Evolutionary conservation across 169 alveolate genomes (phyloP).

Genomic region (Cardiosporidium cionae): DNA sequence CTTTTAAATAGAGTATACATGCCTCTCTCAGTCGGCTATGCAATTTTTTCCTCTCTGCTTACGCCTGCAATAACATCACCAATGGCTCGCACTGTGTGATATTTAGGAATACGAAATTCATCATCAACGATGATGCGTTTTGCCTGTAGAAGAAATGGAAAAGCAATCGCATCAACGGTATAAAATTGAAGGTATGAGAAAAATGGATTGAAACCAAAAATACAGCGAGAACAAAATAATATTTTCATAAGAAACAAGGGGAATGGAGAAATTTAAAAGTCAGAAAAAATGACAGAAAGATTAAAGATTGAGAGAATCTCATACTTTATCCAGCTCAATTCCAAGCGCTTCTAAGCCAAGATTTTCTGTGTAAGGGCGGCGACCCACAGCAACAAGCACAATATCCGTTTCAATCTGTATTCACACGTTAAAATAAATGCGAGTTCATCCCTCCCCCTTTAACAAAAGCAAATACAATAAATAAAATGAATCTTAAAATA

Average conservation of each 20-base stretch:
- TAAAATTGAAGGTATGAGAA: no score
- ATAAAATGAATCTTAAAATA: no score
- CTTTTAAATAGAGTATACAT: no score
- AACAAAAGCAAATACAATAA: no score
- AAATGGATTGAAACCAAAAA: not conserved
- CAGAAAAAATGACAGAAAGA: not conserved
- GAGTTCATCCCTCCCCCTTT: no score
- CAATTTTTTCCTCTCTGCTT: no score
- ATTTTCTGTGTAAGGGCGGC: slow-evolving; percentile 86
- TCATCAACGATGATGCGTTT: slow-evolving; percentile 49
- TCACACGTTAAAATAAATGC: no score
- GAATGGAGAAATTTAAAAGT: not conserved
- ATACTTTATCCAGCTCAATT: slow-evolving; percentile 63
- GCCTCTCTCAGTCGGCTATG: no score
- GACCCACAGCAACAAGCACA: slow-evolving; percentile 91
- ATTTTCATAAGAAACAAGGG: not conserved
- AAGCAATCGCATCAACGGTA: not conserved
- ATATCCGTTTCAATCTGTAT: slow-evolving; percentile 33
- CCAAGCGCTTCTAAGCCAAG: slow-evolving; percentile 82
- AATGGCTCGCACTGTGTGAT: slow-evolving; percentile 83
- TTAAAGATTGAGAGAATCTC: slow-evolving; percentile 30
- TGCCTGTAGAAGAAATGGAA: slow-evolving; percentile 1
- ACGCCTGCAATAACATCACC: slow-evolving; percentile 90
- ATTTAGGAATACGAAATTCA: slow-evolving; percentile 50
- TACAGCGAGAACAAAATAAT: not conserved